These are phyloP conservation scores for Nemophila menziesii DNA, from an alignment of 257 asterid genomes.

Conservation along the genomic window DNA sequence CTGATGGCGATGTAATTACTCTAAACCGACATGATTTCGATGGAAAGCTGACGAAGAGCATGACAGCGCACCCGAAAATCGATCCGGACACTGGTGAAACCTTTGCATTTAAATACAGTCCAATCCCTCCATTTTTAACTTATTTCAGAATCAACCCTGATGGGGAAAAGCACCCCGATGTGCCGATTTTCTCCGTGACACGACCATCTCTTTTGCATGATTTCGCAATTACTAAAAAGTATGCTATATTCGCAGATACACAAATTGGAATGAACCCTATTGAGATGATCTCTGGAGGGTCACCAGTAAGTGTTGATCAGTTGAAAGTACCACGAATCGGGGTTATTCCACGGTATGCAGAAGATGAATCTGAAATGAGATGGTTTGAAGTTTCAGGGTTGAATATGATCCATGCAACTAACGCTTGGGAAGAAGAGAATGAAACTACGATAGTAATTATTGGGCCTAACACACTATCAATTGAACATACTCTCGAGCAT, in stretches of 20 bases:
- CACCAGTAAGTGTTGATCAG: conserved; percentile 39
- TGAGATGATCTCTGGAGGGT: conserved; percentile 38
- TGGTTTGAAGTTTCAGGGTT: conserved; percentile 70
- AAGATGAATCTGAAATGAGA: conserved; percentile 45
- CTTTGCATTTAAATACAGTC: conserved; percentile 63
- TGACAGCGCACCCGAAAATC: conserved; percentile 81
- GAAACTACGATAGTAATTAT: conserved; percentile 47
- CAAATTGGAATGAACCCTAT: conserved; percentile 53
- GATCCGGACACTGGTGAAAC: conserved; percentile 50
- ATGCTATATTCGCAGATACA: conserved; percentile 53
- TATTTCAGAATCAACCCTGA: conserved; percentile 32
- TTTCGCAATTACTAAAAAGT: conserved; percentile 54
- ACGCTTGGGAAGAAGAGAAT: conserved; percentile 74
- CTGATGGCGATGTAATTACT: conserved; percentile 48
- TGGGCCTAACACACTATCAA: conserved; percentile 53
- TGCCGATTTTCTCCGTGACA: conserved; percentile 60
- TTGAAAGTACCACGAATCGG: conserved; percentile 57
- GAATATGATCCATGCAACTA: conserved; percentile 38
- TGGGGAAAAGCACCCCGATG: conserved; percentile 48
- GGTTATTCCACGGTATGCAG: conserved; percentile 46
- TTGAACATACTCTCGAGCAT: conserved; percentile 51
- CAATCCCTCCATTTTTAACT: conserved; percentile 51
- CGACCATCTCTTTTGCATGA: conserved; percentile 59
- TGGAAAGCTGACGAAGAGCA: conserved; percentile 37
- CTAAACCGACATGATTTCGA: conserved; percentile 56